Base-by-base conservation (phyloP, 108 stramenopile species). In the Bacterosira constricta region DNA sequence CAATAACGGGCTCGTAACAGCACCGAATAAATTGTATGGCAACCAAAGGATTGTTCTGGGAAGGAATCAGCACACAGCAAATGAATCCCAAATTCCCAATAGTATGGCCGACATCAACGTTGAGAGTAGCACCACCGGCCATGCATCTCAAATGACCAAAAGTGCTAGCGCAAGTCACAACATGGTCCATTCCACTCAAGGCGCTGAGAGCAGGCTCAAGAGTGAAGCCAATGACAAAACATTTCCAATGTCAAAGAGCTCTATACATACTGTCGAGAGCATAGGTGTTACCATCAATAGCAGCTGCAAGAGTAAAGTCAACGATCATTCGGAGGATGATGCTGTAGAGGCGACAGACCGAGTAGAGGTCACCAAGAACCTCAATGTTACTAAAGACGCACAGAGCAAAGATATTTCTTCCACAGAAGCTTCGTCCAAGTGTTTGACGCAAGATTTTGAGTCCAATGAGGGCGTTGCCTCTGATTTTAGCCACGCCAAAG, bases 391-490 rank as follows among this genome's bases (percentile, higher is more conserved):
- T 12, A 13, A 42, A 13, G 41, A 10, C 7, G 52, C 52, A 31
- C 13, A 31, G 6, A 18, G 52, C 20, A 13, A 18, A 13, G 59
- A 60, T 45, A 37, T 10, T 12, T 42, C 60, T 30, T 61, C 60
- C 17, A 17, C 38, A 41, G 60, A 61, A 2, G 38, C 18, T 39
- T 61, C 60, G 6, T 23, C 60, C 5, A 9, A 27, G 26, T 45
- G 39, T 37, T 36, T 61, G 11, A 45, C 60, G 1, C 60, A 61
- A 29, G 60, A 61, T 25, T 61, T 61, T 9, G 60, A 45, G 35
- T 37, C 38, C 39, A 11, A 1, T 35, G 29, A 3, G 12, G 10
- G 41, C 41, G 59, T 29, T 41, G 34, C 59, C n/a, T 17, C 59
- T 17, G 29, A 32, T 3, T 27, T 41, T 60, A 36, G 59, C 13